Conservation (phyloP, 106 monocot species). For the Dendrobium huoshanense region DNA sequence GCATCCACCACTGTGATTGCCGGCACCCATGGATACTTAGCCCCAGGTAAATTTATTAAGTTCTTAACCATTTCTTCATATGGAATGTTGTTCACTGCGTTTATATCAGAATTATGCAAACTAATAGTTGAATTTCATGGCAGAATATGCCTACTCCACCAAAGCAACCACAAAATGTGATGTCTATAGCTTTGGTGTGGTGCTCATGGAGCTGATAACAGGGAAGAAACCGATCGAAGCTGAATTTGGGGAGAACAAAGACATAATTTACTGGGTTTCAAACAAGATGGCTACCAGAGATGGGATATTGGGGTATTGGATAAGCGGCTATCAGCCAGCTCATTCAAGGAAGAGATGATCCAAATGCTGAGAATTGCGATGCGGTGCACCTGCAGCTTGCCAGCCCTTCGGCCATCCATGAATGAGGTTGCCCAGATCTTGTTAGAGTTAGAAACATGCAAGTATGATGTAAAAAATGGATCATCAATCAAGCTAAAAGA, state of each 20-base stretch:
- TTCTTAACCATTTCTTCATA: background rate
- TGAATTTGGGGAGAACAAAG: slow-evolving; percentile 79
- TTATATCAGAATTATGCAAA: background rate
- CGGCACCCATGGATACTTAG: slow-evolving; percentile 88
- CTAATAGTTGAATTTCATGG: background rate
- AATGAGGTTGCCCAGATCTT: slow-evolving; percentile 82
- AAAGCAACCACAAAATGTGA: slow-evolving; percentile 95
- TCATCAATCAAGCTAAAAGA: slow-evolving; percentile 38
- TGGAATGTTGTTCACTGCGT: background rate
- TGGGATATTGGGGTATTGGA: slow-evolving; percentile 53
- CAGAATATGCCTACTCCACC: slow-evolving; percentile 90
- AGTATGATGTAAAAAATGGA: slow-evolving; percentile 12
- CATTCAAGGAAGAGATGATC: slow-evolving; percentile 78
- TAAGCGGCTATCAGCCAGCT: slow-evolving; percentile 34
- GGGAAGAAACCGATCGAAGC: slow-evolving; percentile 78
- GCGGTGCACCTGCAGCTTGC: slow-evolving; percentile 61
- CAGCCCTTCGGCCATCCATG: slow-evolving; percentile 74
- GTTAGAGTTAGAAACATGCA: slow-evolving; percentile 42
- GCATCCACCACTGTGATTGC: slow-evolving; percentile 58
- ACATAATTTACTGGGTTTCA: slow-evolving; percentile 69
- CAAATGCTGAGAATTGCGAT: slow-evolving; percentile 55
- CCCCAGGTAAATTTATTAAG: slow-evolving; percentile 50
- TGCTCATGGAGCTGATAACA: slow-evolving; percentile 90
- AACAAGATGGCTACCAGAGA: slow-evolving; percentile 42
- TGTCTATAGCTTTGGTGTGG: slow-evolving; percentile 97